Conservation (phyloP, 495 filamentous ascomycete species). For the Aspergillus ostianus region DNA sequence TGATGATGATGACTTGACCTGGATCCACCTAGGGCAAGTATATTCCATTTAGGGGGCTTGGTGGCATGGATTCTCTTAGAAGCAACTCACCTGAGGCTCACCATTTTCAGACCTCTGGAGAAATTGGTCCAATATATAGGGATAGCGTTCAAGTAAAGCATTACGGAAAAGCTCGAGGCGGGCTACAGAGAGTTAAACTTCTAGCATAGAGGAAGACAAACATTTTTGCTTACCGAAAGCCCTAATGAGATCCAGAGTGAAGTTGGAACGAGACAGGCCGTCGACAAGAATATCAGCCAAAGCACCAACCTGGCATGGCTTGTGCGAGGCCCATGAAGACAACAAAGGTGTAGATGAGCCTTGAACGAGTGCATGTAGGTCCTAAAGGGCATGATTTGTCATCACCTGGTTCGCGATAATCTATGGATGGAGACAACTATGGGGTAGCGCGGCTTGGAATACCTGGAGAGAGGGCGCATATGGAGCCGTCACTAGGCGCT, state of each 20-base stretch:
- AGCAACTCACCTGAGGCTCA: constrained; percentile 35
- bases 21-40: background rate
- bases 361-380: constrained; percentile 34
- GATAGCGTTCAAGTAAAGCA: constrained; percentile 39
- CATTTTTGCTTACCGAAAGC: constrained; percentile 35
- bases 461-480: constrained; percentile 46
- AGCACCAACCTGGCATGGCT: constrained; percentile 45
- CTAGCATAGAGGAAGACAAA: background rate
- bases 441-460: constrained; percentile 9
- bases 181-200: constrained; percentile 25
- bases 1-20: background rate
- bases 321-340: constrained; percentile 40
- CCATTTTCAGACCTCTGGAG: constrained; percentile 33
- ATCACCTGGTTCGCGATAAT: background rate
- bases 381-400: constrained; percentile 26
- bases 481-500: constrained; percentile 41
- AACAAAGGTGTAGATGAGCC: constrained; percentile 18
- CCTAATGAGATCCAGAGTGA: constrained; percentile 38
- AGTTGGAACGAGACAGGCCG: constrained; percentile 39
- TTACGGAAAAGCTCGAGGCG: constrained; percentile 33
- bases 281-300: constrained; percentile 45
- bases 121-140: constrained; percentile 41
- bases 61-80: background rate
- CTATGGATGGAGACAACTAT: constrained; percentile 5
- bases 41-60: background rate